These are phyloP conservation scores for Fusarium sp. DNA, from an alignment of 2,329 filamentous ascomycete genomes.

Conservation along the genomic window DNA sequence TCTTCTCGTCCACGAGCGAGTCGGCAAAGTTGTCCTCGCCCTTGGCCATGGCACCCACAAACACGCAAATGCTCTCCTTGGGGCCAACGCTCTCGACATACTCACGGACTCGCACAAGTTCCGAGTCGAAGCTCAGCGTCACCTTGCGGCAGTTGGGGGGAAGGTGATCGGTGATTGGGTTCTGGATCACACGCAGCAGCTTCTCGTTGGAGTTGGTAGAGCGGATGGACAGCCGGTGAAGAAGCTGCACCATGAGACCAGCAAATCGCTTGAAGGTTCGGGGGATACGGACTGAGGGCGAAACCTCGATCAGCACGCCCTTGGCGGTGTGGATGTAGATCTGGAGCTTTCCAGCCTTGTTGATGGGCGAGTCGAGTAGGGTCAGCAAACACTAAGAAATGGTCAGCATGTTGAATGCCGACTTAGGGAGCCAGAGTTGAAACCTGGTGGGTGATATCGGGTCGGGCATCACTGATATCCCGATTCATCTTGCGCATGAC, in stretches of 20 bases:
- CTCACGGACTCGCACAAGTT: constrained; percentile 86
- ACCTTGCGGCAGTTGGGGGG: constrained; percentile 98
- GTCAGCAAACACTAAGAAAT: constrained; percentile 87
- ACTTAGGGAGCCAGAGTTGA: constrained; percentile 44
- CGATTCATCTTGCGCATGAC: constrained; percentile 99
- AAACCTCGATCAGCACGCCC: constrained; percentile 97
- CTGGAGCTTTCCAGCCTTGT: constrained; percentile 97
- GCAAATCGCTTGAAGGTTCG: constrained; percentile 99
- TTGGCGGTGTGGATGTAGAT: constrained; percentile 99
- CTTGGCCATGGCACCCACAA: constrained; percentile 98
- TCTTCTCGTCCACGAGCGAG: constrained; percentile 93
- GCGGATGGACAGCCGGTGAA: constrained; percentile 94
- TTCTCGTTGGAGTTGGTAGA: constrained; percentile 98
- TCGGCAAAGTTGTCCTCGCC: constrained; percentile 96
- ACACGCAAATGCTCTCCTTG: constrained; percentile 96
- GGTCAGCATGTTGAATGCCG: constrained; percentile 62
- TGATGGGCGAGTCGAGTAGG: constrained; percentile 96
- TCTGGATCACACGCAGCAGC: constrained; percentile 95
- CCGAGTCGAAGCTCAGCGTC: constrained; percentile 93
- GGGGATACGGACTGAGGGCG: constrained; percentile 96
- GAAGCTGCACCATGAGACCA: constrained; percentile 96
- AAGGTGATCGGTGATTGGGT: constrained; percentile 96
- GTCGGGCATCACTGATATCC: constrained; percentile 96
- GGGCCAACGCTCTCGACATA: constrained; percentile 84
- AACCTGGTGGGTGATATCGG: constrained; percentile 99